Evolutionary conservation across 2,329 filamentous ascomycete species (phyloP).

Genomic region (Lanzia echinophila): DNA sequence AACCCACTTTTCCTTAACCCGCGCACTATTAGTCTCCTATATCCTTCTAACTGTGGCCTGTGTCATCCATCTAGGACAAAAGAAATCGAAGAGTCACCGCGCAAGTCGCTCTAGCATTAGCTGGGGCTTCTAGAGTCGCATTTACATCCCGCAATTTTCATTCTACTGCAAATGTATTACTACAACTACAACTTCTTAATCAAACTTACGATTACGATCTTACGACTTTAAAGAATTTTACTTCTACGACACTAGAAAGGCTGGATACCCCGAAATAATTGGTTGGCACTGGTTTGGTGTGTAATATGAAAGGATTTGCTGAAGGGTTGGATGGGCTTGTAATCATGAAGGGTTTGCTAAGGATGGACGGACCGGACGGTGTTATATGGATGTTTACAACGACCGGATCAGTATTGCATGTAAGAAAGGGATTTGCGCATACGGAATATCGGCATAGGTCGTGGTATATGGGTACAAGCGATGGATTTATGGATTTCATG

Average conservation of each 20-base stretch:
- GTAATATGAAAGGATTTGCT: not conserved
- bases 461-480: no score
- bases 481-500: no score
- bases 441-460: not conserved
- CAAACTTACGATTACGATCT: not conserved
- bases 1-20: not conserved
- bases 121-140: not conserved
- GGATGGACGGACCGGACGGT: not conserved
- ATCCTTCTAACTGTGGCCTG: not conserved
- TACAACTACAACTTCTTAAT: not conserved
- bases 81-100: slow-evolving; percentile 1
- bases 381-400: not conserved
- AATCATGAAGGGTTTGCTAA: not conserved
- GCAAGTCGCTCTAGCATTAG: slow-evolving; percentile 3
- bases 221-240: not conserved
- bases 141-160: not conserved
- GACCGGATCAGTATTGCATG: no score
- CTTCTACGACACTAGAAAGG: not conserved
- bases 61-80: slow-evolving; percentile 7
- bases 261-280: slow-evolving; percentile 1
- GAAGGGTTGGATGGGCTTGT: no score
- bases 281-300: not conserved
- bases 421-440: no score
- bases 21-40: not conserved
- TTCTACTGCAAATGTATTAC: not conserved